Conservation (phyloP, 331 rosid genomes). For the Quercus lobata region DNA sequence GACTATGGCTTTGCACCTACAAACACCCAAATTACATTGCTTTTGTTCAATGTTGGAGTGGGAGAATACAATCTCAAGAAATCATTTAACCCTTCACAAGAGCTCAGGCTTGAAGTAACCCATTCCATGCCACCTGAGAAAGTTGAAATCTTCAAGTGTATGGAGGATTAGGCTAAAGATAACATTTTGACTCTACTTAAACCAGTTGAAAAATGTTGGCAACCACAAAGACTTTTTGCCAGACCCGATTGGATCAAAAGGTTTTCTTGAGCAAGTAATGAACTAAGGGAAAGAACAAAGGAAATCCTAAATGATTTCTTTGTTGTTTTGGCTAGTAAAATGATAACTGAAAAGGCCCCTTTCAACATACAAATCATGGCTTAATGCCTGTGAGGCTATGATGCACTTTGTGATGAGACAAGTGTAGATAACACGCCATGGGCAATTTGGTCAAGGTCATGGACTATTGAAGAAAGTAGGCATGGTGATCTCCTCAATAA, state of each 20-base stretch:
- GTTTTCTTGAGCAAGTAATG: conserved; percentile 30
- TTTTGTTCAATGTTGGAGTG: too few relatives aligned
- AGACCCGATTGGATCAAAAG: not conserved
- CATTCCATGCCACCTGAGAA: conserved; percentile 19
- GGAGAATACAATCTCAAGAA: too few relatives aligned
- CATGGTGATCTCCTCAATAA: conserved; percentile 76
- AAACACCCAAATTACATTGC: too few relatives aligned
- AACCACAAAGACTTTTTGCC: conserved; percentile 21
- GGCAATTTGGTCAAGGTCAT: conserved; percentile 75
- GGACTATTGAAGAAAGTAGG: conserved; percentile 77
- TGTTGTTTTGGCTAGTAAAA: conserved; percentile 68
- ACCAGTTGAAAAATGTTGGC: conserved; percentile 23
- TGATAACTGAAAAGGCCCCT: conserved; percentile 75
- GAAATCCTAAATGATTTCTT: conserved; percentile 72
- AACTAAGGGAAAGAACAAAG: conserved; percentile 59
- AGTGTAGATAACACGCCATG: conserved; percentile 65
- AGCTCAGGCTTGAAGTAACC: not conserved
- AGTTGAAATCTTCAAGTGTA: conserved; percentile 7
- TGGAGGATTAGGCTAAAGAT: conserved; percentile 3
- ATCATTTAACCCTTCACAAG: not conserved
- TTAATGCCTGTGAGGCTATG: conserved; percentile 57
- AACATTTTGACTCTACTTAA: conserved; percentile 17
- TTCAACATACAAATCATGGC: conserved; percentile 69
- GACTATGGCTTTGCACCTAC: too few relatives aligned
- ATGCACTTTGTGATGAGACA: conserved; percentile 51